A percentile compares a stretch with the other conserved stretches of the same genome.
Conservation (phyloP, 2,329 filamentous ascomycete species). For the Verticillium albo-atrum region DNA sequence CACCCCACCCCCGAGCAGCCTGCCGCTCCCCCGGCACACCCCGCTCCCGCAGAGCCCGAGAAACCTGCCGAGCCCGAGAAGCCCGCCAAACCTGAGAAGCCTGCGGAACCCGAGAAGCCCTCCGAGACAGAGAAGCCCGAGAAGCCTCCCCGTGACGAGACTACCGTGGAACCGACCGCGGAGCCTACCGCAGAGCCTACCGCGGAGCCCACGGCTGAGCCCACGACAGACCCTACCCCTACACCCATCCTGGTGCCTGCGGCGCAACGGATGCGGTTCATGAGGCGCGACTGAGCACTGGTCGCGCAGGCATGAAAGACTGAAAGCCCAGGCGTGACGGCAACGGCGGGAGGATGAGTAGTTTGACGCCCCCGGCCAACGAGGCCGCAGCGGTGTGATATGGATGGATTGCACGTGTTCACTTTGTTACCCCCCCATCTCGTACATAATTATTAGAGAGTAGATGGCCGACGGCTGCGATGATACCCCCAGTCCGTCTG, state of each 20-base stretch:
- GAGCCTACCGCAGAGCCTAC: neutral
- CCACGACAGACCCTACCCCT: neutral
- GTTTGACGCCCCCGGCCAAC: neutral
- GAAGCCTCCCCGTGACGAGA: no score
- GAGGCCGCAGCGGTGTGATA: neutral
- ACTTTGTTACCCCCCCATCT: neutral
- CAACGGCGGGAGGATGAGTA: neutral
- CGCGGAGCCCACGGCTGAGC: neutral
- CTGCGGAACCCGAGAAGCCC: neutral
- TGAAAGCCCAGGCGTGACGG: neutral
- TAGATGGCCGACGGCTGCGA: neutral
- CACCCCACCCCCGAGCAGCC: conserved; percentile 1
- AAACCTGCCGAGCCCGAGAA: neutral
- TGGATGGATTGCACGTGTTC: neutral
- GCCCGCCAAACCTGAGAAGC: neutral
- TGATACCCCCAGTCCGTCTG: neutral
- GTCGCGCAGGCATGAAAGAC: neutral
- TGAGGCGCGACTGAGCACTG: neutral
- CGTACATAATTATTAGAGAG: neutral
- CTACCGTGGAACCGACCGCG: neutral
- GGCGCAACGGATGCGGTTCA: neutral
- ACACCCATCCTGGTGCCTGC: neutral
- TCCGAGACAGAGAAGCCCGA: neutral
- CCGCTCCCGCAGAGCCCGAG: neutral
- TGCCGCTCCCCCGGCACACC: neutral